Evolutionary conservation across 208 protist genomes (phyloP).

Genomic region (Acanthamoeba castellanii): DNA sequence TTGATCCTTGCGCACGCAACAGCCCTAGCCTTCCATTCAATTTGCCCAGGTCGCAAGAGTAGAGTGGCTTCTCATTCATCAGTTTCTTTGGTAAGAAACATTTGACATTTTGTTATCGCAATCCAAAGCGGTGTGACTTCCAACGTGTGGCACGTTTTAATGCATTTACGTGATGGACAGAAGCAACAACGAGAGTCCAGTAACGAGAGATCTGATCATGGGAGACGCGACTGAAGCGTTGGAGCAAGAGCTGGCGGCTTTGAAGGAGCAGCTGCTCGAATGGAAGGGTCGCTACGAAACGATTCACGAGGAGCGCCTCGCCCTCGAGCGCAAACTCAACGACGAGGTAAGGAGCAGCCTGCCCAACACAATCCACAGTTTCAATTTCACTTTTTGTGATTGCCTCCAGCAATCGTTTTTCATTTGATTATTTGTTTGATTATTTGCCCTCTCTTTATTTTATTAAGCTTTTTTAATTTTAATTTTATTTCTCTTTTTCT

Average conservation of each 20-base stretch:
- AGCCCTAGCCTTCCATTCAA: too few relatives aligned
- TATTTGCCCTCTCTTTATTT: too few relatives aligned
- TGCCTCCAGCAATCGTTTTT: neutral
- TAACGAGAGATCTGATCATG: neutral
- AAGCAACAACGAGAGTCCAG: neutral
- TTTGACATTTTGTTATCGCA: too few relatives aligned
- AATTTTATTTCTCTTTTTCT: neutral
- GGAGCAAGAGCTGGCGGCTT: neutral
- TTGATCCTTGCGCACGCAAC: too few relatives aligned
- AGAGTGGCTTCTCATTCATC: neutral
- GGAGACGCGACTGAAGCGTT: neutral
- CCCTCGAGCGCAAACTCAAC: constrained; percentile 1
- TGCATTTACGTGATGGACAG: neutral
- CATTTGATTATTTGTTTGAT: too few relatives aligned
- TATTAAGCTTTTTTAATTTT: too few relatives aligned
- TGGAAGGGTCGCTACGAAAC: constrained; percentile 38
- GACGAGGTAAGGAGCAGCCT: neutral
- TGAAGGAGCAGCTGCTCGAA: neutral
- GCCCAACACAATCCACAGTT: too few relatives aligned
- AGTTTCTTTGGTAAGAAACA: too few relatives aligned
- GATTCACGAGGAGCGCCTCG: constrained; percentile 38
- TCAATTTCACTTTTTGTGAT: neutral
- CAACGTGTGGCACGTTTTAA: too few relatives aligned
- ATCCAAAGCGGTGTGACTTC: too few relatives aligned
- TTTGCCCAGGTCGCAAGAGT: neutral